Base-by-base conservation (phyloP, 129 eudicot species). In the Artemisia argyi region DNA sequence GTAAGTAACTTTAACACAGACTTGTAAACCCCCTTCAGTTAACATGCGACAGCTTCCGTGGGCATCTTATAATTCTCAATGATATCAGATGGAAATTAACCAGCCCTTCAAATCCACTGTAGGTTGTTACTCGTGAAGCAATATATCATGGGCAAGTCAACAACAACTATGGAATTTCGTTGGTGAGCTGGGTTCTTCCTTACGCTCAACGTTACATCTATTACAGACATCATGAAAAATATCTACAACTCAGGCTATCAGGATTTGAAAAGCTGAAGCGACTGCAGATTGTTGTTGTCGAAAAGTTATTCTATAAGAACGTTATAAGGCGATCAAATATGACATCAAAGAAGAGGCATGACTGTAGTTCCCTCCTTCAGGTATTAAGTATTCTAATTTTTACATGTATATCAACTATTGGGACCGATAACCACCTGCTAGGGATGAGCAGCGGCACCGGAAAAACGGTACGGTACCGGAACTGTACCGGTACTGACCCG, bases 141-240 rank as follows among this genome's bases (percentile, higher is more conserved):
- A 84, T 91, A 44, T 80, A 65, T 72, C 82, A 85, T 69, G 89
- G 91, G 7, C 80, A 81, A 14, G 87, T 78, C 15, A 90, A 91
- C 80, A 73, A 67, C 76, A 79, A 83, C 65, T 83, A 76, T 42
- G 77, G 74, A 69, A 80, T 78, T 59, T 82, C 78, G 17, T 65
- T 91, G 82, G 77, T 91, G 60, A 86, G 76, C 72, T 83, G 97
- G 97, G 86, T 78, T 73, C 95, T 91, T 73, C 97, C 92, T 18
- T 88, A 79, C 71, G 97, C 91, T 52, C 98, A 93, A 79, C 97
- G 97, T 60, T 93, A 93, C 83, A 75, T 93, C 4, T 80, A 14
- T 71, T 79, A 74, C 69, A 16, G 56, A 2, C 82, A 93, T 72
- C 86, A 84, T 14, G 86, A 85, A 49, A 81, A 73, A 73, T 93